These are phyloP conservation scores for Viola pubescens DNA, from an alignment of 441 rosid species.

Conservation along the genomic window DNA sequence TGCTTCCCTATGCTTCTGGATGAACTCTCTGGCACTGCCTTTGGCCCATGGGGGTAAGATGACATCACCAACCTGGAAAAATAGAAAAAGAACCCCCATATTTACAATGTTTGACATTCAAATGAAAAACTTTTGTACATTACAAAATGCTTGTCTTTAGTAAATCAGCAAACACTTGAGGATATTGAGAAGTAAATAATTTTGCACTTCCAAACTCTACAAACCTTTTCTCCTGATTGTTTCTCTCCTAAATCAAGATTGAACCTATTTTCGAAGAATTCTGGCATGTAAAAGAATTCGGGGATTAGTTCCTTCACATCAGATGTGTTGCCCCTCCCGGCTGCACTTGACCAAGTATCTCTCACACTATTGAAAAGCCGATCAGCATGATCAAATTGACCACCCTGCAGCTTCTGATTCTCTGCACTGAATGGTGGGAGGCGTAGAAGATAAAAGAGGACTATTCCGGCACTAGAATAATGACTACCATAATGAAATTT, in stretches of 20 bases:
- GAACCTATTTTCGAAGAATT: conserved; percentile 86
- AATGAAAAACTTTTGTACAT: not conserved
- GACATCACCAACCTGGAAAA: conserved; percentile 83
- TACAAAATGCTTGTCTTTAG: not conserved
- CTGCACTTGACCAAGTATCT: conserved; percentile 99
- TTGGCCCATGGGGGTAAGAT: conserved; percentile 97
- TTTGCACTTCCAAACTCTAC: conserved; percentile 19
- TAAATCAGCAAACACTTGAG: conserved; percentile 11
- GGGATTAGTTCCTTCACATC: conserved; percentile 99
- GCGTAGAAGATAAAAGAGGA: conserved; percentile 97
- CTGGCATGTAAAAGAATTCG: conserved; percentile 99
- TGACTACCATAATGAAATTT: conserved; percentile 99
- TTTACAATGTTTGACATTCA: too few relatives aligned
- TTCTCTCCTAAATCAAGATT: conserved; percentile 92
- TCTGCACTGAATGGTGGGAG: conserved; percentile 96
- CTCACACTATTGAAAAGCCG: conserved; percentile 88
- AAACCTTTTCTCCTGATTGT: conserved; percentile 99
- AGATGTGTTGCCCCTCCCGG: conserved; percentile 97
- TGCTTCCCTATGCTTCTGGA: conserved; percentile 92
- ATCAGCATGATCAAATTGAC: conserved; percentile 99
- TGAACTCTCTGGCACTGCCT: conserved; percentile 93
- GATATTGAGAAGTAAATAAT: conserved; percentile 5
- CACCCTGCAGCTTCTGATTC: conserved; percentile 99
- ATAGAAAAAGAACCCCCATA: not conserved
- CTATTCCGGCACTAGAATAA: conserved; percentile 99